Evolutionary conservation across 2,329 filamentous ascomycete genomes (phyloP), one percentile per base, ranked within the genome.

Genomic region (Neofusicoccum umdonicola): DNA sequence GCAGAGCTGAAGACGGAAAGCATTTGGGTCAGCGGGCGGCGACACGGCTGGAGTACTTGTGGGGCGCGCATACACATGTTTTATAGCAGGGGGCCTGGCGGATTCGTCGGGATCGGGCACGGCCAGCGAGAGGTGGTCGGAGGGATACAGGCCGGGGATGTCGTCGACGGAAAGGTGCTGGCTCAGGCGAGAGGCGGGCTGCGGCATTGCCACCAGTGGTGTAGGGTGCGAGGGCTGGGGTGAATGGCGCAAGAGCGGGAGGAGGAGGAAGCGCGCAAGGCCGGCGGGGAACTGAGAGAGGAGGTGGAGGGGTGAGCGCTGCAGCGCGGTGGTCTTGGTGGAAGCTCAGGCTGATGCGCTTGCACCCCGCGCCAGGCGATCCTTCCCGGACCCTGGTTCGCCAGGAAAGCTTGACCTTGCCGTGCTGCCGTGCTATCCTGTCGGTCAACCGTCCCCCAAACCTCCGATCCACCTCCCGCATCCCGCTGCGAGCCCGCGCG

Each of bases 71-170:
- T 76, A 84, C 83, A 84, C 79, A 68, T 83, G 82, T 73, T 81
- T 82, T 69, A 83, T 72, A 37, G 77, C 73, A 58, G 78, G 74
- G 34, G 82, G 81, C 62, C 80, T 74, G 61, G 70, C 71, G 51
- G 76, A 74, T 44, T 75, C 72, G 62, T 71, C 71, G n/a, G 73
- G 69, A 31, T 78, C 67, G 37, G 75, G 79, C 48, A 84, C 71
- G 70, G 83, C 80, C 65, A 85, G 74, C 51, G 75, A 74, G 66
- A 83, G 82, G 68, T 79, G 78, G 71, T 82, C 80, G 50, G 81
- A 81, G 66, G 80, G 76, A 65, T 82, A 75, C 58, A 83, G 76
- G 65, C 77, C 78, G 13, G 70, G 71, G 56, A 69, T 69, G 67
- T 73, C 71, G 66, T 74, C 65, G 64, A 73, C 67, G 60, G 69